Evolutionary conservation across 2,329 filamentous ascomycete genomes (phyloP).

Genomic region (Ophiostoma ips): DNA sequence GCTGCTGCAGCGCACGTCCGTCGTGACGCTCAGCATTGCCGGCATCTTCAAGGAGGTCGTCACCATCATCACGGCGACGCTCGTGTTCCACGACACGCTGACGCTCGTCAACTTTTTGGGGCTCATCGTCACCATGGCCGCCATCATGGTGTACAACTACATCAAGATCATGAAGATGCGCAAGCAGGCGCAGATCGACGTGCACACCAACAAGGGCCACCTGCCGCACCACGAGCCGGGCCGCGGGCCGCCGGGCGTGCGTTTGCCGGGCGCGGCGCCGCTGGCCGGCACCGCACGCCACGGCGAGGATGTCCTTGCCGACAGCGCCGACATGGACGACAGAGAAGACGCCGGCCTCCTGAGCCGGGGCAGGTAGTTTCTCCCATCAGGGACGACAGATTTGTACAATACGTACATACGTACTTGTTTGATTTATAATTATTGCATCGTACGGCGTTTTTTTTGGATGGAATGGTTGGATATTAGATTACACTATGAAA

Average conservation of each 20-base stretch:
- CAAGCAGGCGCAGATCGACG: constrained; percentile 48
- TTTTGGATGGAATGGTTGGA: background rate
- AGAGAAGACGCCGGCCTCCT: background rate
- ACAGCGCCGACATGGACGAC: background rate
- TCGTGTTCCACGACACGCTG: constrained; percentile 79
- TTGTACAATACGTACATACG: no score
- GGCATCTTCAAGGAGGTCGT: constrained; percentile 99
- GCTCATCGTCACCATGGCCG: constrained; percentile 72
- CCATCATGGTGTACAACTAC: constrained; percentile 85
- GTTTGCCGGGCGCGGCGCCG: background rate
- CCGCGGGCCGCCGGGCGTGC: background rate
- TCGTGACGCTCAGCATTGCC: constrained; percentile 90
- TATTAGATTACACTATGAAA: background rate
- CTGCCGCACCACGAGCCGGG: background rate
- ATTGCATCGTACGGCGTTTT: background rate
- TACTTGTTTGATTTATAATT: no score
- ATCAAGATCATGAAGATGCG: constrained; percentile 89
- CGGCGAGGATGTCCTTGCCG: background rate
- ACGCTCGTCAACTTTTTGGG: constrained; percentile 80
- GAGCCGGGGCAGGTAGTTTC: background rate
- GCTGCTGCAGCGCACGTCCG: constrained; percentile 82
- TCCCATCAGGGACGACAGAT: no score
- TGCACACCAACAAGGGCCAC: constrained; percentile 31
- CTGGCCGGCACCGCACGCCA: background rate
- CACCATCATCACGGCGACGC: constrained; percentile 76